Evolutionary conservation across 768 basidiomycete genomes (phyloP), one percentile per base, ranked within the genome.

Genomic region (Amanita pseudoporphyria): DNA sequence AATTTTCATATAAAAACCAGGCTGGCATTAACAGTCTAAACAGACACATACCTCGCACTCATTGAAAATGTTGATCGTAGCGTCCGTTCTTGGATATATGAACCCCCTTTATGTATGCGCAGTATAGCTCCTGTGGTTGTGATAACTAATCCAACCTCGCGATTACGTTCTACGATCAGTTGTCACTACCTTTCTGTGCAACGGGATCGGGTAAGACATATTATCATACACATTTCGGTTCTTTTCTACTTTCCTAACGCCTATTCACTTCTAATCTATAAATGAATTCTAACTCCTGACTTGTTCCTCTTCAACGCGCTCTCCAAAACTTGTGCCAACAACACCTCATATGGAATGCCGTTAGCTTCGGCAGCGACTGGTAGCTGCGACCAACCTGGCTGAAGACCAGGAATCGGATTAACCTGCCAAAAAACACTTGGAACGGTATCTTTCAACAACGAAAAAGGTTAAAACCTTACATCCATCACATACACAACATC

Each of bases 51-150:
- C 85, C 74, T 95, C 92, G 75, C 95, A 97, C 67, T 94, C 88
- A 67, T 97, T 97, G 79, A 95, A 96, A 70, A 92, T 90, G 65
- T 89, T 92, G 74, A 96, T 93, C 9, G 87, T 90, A 56, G 86
- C n/a, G n/a, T n/a, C n/a, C n/a, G n/a, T n/a, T n/a, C n/a, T n/a
- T n/a, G n/a, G n/a, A n/a, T n/a, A n/a, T n/a, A n/a, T n/a, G n/a
- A n/a, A n/a, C n/a, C n/a, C n/a, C n/a, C n/a, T n/a, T n/a, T n/a
- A n/a, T n/a, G n/a, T n/a, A n/a, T n/a, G n/a, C n/a, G n/a, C n/a
- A n/a, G n/a, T n/a, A n/a, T n/a, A n/a, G n/a, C n/a, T n/a, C n/a
- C n/a, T n/a, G n/a, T n/a, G n/a, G n/a, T n/a, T n/a, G n/a, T n/a
- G n/a, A n/a, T n/a, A n/a, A n/a, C n/a, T n/a, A n/a, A n/a, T n/a